Evolutionary conservation across 1,139 yeast genomes (phyloP).

Genomic region (Yamadazyma atlantica): DNA sequence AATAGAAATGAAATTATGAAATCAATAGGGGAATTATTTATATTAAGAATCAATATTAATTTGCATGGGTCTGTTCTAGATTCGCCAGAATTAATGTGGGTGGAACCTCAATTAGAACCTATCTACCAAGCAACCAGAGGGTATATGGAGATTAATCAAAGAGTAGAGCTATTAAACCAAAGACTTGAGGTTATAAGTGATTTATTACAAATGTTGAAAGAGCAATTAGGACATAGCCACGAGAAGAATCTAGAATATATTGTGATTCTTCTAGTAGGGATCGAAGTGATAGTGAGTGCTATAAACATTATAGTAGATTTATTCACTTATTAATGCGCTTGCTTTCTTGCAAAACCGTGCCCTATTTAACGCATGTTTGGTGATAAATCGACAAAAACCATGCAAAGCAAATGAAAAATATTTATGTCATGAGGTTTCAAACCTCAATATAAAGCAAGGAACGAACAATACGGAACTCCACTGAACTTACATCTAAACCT

Average conservation of each 20-base stretch:
- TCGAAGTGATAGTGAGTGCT: constrained; percentile 85
- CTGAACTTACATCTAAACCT: no score
- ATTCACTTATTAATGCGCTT: constrained; percentile 32
- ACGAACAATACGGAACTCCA: neutral
- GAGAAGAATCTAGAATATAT: constrained; percentile 90
- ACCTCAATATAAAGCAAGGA: neutral
- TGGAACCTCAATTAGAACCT: constrained; percentile 96
- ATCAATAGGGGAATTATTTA: constrained; percentile 92
- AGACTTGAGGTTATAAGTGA: constrained; percentile 92
- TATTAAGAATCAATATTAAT: constrained; percentile 84
- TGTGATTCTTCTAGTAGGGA: constrained; percentile 89
- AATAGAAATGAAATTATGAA: constrained; percentile 93
- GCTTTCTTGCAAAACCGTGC: no score
- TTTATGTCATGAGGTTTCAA: neutral
- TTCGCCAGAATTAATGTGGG: constrained; percentile 98
- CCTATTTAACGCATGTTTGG: no score
- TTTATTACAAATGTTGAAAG: constrained; percentile 90
- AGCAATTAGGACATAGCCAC: constrained; percentile 90
- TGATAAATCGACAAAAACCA: neutral
- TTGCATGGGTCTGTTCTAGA: constrained; percentile 94
- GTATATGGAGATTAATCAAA: constrained; percentile 87
- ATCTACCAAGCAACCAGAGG: constrained; percentile 96
- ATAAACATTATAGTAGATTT: constrained; percentile 58
- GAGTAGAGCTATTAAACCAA: constrained; percentile 86
- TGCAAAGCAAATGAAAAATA: neutral